A percentile compares a stretch with the other conserved stretches of the same genome.
Conservation (phyloP, 208 protist species). For the Sergeia podlipaevii region DNA sequence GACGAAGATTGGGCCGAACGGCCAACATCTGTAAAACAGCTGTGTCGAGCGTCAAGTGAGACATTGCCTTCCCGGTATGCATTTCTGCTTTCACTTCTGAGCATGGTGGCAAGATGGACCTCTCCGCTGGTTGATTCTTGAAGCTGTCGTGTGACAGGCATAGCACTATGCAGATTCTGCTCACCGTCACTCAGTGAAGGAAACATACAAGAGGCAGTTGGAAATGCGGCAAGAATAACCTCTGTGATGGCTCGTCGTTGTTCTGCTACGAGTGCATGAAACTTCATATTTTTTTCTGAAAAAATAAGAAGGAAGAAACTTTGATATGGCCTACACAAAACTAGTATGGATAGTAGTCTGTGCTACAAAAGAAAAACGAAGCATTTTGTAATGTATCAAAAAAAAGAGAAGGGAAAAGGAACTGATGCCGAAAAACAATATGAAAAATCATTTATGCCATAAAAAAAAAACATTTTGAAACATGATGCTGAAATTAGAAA, state of each 20-base stretch:
- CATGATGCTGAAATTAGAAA: no score
- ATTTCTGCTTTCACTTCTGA: neutral
- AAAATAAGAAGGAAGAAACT: no score
- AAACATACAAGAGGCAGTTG: neutral
- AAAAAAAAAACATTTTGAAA: no score
- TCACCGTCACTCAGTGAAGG: no score
- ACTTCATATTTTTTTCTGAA: neutral
- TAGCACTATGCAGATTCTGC: no score
- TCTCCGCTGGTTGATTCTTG: neutral
- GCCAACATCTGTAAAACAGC: neutral
- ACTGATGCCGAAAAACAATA: neutral
- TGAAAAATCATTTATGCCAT: no score
- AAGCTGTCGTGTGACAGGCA: neutral
- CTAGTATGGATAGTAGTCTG: no score
- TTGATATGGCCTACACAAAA: no score
- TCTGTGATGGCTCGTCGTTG: neutral
- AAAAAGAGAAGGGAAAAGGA: no score
- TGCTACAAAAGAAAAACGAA: no score
- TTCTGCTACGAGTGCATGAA: neutral
- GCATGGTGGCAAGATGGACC: neutral
- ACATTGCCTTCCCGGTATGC: neutral
- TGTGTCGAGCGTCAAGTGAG: neutral
- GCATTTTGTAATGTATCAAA: no score
- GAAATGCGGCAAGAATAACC: neutral
- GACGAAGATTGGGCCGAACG: neutral